Percentiles rank a stretch among this genome's conserved stretches.
Conservation (phyloP, 2,329 filamentous ascomycete genomes). For the Colletotrichum noveboracense region DNA sequence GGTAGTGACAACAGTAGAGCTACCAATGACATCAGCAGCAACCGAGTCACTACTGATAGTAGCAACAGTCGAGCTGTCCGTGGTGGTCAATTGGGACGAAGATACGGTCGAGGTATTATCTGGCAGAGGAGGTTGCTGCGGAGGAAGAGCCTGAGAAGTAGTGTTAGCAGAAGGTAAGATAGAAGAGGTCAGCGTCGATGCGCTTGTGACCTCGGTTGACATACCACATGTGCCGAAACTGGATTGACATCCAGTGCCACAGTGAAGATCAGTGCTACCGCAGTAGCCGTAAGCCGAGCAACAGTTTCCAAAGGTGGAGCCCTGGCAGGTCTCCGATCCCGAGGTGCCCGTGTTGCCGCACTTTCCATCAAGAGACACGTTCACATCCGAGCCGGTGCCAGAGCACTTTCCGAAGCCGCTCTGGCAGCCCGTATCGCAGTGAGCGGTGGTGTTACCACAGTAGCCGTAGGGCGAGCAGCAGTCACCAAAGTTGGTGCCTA, state of each 20-base stretch:
- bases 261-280: conserved; percentile 22
- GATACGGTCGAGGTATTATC: not conserved
- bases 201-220: not conserved
- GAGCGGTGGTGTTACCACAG: conserved; percentile 21
- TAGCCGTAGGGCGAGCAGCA: conserved; percentile 26
- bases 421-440: conserved; percentile 25
- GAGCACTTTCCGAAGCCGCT: conserved; percentile 20
- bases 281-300: conserved; percentile 26
- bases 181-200: not conserved
- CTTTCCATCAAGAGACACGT: conserved; percentile 13
- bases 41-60: not conserved
- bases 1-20: not conserved
- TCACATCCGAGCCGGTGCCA: not conserved
- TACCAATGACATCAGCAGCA: not conserved
- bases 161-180: conserved; percentile 2
- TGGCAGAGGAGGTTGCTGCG: not conserved
- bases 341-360: not conserved
- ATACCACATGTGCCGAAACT: conserved; percentile 9
- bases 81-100: not conserved
- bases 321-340: not conserved
- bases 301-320: conserved; percentile 20
- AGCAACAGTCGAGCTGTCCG: not conserved
- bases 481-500: conserved; percentile 18
- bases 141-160: not conserved
- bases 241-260: conserved; percentile 19